Evolutionary conservation across 176 grass and related monocot genomes (phyloP), one percentile per base, ranked within the genome.

Genomic region (Stipa capillata): DNA sequence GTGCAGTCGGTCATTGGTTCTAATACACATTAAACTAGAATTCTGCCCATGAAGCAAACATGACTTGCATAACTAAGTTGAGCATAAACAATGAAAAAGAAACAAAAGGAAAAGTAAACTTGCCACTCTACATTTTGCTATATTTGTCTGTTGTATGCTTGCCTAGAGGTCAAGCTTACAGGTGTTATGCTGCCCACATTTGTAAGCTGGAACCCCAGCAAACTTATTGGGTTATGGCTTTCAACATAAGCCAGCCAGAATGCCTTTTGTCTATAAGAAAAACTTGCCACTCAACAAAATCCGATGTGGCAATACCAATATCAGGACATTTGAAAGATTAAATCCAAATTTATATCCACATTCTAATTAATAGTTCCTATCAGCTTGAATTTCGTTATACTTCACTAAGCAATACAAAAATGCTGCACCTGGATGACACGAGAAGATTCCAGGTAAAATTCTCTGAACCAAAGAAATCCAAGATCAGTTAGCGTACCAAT

Each of bases 401-500:
- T 67, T 81, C 7, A 58, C 32, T 14, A 50, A 37, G 18, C 1
- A 66, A 73, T 45, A 70, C 32, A 24, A 84, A 80, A 77, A 74
- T 56, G 14, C 49, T 68, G 50, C 80, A 97, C 95, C 95, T 97
- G 95, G 56, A 97, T 97, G 55, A 97, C 95, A 73, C 87, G 95
- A 55, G 95, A 97, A 80, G 95, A 97, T 90, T 97, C 95, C 81
- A 97, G 89, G 77, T 97, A 97, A 87, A 97, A 97, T 88, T 97
- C 95, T 51, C 95, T 85, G 28, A 97, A 97, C 95, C 95, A 97
- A 76, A 97, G 95, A 86, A 94, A 97, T 28, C 95, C 91, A 87
- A 97, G 85, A 91, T 97, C 95, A 77, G 95, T 94, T 82, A 97
- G 80, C 34, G 87, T 89, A 68, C 95, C 87, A 70, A 97, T 94